Evolutionary conservation across 2,329 filamentous ascomycete species (phyloP).

Genomic region (Bipolaris sorokiniana): DNA sequence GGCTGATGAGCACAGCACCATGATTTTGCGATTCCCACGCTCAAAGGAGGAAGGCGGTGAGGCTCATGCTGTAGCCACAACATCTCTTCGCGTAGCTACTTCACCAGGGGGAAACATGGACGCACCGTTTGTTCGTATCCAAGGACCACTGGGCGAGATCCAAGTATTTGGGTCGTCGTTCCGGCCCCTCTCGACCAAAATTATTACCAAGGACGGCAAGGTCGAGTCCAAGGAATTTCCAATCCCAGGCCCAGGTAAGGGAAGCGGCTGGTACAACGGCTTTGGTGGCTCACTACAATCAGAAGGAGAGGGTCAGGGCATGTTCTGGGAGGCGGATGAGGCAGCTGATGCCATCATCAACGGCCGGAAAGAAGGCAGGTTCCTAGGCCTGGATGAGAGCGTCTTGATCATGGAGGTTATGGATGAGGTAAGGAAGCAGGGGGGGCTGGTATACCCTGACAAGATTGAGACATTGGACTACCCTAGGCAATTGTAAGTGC

Average conservation of each 20-base stretch:
- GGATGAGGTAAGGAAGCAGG: slow-evolving; percentile 71
- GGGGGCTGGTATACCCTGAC: slow-evolving; percentile 67
- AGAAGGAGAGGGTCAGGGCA: slow-evolving; percentile 73
- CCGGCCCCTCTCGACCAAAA: slow-evolving; percentile 68
- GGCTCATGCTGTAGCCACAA: slow-evolving; percentile 73
- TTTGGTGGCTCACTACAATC: slow-evolving; percentile 53
- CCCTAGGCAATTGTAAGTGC: slow-evolving; percentile 36
- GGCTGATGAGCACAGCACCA: slow-evolving; percentile 77
- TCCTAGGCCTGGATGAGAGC: slow-evolving; percentile 72
- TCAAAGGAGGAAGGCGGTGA: slow-evolving; percentile 57
- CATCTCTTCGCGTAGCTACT: slow-evolving; percentile 53
- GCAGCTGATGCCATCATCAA: slow-evolving; percentile 76
- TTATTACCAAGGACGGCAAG: slow-evolving; percentile 62
- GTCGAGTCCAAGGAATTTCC: slow-evolving; percentile 56
- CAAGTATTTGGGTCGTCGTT: slow-evolving; percentile 76
- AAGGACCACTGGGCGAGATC: slow-evolving; percentile 81
- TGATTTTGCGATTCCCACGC: slow-evolving; percentile 76
- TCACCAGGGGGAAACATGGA: slow-evolving; percentile 62
- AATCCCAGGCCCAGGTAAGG: slow-evolving; percentile 56
- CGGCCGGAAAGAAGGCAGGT: slow-evolving; percentile 74
- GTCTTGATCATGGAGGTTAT: slow-evolving; percentile 83
- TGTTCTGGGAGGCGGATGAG: slow-evolving; percentile 90
- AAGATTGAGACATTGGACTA: slow-evolving; percentile 64
- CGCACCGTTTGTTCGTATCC: slow-evolving; percentile 75
- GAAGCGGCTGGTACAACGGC: slow-evolving; percentile 56